Conservation (phyloP, 176 grass and related monocot genomes). For the Poa annua region DNA sequence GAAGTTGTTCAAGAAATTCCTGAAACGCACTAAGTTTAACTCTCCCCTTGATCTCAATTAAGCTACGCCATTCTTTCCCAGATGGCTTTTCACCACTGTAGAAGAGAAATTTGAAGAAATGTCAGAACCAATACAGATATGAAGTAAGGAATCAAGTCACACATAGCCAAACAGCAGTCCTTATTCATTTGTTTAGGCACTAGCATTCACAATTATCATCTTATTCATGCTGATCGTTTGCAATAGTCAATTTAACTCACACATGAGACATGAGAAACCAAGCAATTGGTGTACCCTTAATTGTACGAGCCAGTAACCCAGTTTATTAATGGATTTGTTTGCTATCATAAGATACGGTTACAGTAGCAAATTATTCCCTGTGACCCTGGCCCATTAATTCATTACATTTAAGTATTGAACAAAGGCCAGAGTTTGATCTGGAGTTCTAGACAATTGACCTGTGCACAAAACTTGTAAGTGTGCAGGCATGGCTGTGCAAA, state of each 20-base stretch:
- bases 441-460: too few relatives aligned
- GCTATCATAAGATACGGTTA: background rate
- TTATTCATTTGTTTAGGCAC: slow-evolving; percentile 23
- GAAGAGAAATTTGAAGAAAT: slow-evolving; percentile 35
- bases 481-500: too few relatives aligned
- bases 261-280: background rate
- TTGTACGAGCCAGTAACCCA: too few relatives aligned
- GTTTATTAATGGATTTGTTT: background rate
- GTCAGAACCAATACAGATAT: slow-evolving; percentile 39
- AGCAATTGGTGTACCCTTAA: background rate
- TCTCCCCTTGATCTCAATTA: slow-evolving; percentile 99
- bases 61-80: slow-evolving; percentile 82
- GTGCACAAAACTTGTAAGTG: too few relatives aligned
- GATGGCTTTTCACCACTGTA: slow-evolving; percentile 94
- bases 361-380: background rate
- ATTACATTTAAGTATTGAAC: background rate
- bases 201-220: background rate
- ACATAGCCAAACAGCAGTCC: background rate
- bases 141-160: background rate
- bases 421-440: background rate
- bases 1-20: slow-evolving; percentile 85
- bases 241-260: background rate
- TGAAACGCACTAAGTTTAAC: slow-evolving; percentile 95
- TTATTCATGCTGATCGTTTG: background rate
- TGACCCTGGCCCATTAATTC: too few relatives aligned